phyloP scores from a whole-genome alignment of 768 basidiomycete species.

The Dioszegia hungarica region DNA sequence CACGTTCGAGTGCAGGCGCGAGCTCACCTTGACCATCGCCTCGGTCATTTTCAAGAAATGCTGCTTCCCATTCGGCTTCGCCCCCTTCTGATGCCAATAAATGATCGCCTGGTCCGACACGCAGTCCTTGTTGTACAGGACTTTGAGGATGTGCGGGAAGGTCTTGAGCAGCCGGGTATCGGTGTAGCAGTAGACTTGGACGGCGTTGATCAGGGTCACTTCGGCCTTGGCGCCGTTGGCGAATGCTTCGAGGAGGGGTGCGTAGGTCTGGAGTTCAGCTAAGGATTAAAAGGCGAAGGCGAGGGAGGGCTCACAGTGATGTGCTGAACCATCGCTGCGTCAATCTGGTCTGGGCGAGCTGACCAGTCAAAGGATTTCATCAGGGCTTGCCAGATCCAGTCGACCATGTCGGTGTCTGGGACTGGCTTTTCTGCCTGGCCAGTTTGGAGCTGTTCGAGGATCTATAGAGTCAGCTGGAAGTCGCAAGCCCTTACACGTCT shows the following conservation, averaged over 20 bases:
- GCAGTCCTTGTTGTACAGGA: slow-evolving; percentile 93
- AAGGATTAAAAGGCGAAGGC: not conserved
- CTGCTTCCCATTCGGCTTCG: slow-evolving; percentile 89
- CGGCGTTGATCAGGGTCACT: slow-evolving; percentile 88
- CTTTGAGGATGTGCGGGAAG: slow-evolving; percentile 93
- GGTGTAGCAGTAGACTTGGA: slow-evolving; percentile 94
- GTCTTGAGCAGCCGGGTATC: slow-evolving; percentile 91
- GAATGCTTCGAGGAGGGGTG: slow-evolving; percentile 84
- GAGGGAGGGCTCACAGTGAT: slow-evolving; percentile 64
- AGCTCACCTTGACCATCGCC: slow-evolving; percentile 71
- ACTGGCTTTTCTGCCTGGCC: slow-evolving; percentile 75
- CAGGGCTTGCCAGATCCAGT: slow-evolving; percentile 88
- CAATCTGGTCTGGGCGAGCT: slow-evolving; percentile 85
- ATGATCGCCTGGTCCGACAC: slow-evolving; percentile 93
- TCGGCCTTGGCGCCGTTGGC: slow-evolving; percentile 81
- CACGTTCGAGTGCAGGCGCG: not conserved
- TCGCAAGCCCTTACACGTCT: too few species aligned
- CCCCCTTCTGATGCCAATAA: slow-evolving; percentile 97
- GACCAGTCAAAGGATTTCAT: slow-evolving; percentile 84
- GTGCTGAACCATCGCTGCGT: slow-evolving; percentile 79
- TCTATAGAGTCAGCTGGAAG: slow-evolving; percentile 54
- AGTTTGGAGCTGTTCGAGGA: slow-evolving; percentile 66
- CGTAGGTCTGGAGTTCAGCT: slow-evolving; percentile 62
- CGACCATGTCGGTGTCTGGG: slow-evolving; percentile 75
- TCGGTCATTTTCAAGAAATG: slow-evolving; percentile 88